phyloP scores from a whole-genome alignment of 1,284 basidiomycete genomes.

The Rhodotorula glutinis region DNA sequence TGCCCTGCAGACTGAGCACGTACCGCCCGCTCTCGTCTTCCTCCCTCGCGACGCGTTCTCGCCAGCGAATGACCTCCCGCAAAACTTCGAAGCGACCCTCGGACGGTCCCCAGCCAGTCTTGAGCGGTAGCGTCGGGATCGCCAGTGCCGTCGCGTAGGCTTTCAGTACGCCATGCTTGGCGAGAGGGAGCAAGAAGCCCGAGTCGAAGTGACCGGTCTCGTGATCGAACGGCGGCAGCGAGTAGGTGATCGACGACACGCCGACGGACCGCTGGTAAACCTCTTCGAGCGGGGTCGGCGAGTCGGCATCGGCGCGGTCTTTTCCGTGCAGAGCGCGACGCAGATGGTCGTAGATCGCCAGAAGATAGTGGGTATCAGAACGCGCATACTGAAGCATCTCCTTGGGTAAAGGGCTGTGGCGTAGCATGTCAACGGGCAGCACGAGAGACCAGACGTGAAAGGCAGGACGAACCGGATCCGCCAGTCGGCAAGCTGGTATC shows the following conservation, averaged over 20 bases:
- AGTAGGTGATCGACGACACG: conserved; percentile 67
- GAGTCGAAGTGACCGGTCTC: conserved; percentile 62
- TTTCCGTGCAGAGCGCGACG: conserved; percentile 73
- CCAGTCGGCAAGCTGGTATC: conserved; percentile 96
- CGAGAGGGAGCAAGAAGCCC: conserved; percentile 74
- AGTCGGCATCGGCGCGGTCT: conserved; percentile 44
- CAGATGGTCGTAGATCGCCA: conserved; percentile 90
- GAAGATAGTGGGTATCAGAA: conserved; percentile 90
- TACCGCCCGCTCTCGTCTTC: conserved; percentile 84
- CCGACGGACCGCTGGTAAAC: conserved; percentile 67
- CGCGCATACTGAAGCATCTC: conserved; percentile 92
- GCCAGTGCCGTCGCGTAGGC: conserved; percentile 38
- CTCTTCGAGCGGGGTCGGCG: conserved; percentile 45
- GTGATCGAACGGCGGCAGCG: conserved; percentile 65
- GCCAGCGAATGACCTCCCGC: conserved; percentile 74
- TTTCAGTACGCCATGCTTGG: conserved; percentile 67
- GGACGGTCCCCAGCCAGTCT: conserved; percentile 50
- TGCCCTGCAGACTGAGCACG: conserved; percentile 66
- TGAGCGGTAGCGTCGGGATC: conserved; percentile 53
- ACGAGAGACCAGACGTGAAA: not conserved
- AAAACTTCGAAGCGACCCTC: conserved; percentile 58
- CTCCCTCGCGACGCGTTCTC: conserved; percentile 72
- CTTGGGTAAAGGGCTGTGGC: conserved; percentile 65
- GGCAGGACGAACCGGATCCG: conserved; percentile 66
- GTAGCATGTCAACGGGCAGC: conserved; percentile 41